Conservation (phyloP, 352 stramenopile species). For the Phytophthora sp. region DNA sequence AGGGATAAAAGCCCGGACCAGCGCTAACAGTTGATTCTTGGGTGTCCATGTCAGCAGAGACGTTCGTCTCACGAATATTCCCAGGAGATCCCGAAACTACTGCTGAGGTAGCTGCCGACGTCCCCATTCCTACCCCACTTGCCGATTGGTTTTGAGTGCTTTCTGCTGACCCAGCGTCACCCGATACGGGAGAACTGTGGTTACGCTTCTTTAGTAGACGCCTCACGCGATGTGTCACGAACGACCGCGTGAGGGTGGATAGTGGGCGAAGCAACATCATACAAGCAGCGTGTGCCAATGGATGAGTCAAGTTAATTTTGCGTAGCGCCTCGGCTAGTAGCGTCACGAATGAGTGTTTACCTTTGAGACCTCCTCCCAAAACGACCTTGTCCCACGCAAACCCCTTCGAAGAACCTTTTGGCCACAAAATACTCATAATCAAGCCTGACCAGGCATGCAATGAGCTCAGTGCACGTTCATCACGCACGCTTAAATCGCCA, state of each 20-base stretch:
- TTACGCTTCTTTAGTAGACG: constrained; percentile 72
- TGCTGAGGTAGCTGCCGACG: neutral
- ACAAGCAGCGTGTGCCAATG: constrained; percentile 75
- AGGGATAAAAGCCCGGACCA: constrained; percentile 26
- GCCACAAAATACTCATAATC: constrained; percentile 90
- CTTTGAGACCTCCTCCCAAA: constrained; percentile 63
- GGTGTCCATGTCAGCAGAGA: constrained; percentile 12
- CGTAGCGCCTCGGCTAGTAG: constrained; percentile 77
- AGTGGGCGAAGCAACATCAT: constrained; percentile 84
- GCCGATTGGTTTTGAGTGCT: neutral
- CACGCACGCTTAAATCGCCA: constrained; percentile 53
- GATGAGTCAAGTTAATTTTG: constrained; percentile 80
- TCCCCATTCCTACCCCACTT: neutral
- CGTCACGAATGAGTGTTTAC: constrained; percentile 80
- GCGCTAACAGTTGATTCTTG: constrained; percentile 4
- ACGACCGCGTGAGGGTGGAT: constrained; percentile 79
- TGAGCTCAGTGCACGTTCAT: constrained; percentile 75
- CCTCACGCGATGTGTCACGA: constrained; percentile 76
- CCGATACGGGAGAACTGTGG: constrained; percentile 6
- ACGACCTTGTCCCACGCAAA: constrained; percentile 87
- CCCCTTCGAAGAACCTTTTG: constrained; percentile 73
- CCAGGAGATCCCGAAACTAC: neutral
- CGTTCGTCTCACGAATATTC: neutral
- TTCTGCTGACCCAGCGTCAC: neutral
- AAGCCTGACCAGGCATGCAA: constrained; percentile 85